phyloP scores from a whole-genome alignment of 345 rosid genomes.

The Microthlaspi erraticum region DNA sequence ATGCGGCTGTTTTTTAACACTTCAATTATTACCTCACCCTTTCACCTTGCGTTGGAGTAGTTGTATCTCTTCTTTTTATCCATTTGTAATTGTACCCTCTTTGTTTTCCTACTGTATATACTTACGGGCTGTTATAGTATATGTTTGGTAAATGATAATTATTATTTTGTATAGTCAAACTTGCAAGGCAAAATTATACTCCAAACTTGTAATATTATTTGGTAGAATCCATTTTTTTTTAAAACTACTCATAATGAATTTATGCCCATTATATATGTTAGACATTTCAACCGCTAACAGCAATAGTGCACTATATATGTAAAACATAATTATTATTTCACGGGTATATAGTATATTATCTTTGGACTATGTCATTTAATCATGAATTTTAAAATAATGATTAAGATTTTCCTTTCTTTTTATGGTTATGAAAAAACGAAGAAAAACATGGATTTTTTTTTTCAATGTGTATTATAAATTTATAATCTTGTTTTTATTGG shows the following conservation, averaged over 20 bases:
- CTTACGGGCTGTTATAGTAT: no score
- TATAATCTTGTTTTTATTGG: no score
- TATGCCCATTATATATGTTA: background rate
- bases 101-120: background rate
- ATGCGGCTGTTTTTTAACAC: slow-evolving; percentile 3
- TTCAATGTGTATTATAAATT: background rate
- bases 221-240: background rate
- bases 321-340: slow-evolving; percentile 23
- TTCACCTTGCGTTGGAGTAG: slow-evolving; percentile 31
- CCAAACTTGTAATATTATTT: background rate
- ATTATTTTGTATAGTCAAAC: background rate
- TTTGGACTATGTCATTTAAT: slow-evolving; percentile 21
- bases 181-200: no score
- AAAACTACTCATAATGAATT: background rate
- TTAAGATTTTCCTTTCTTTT: background rate
- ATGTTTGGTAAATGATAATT: no score
- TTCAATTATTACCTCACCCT: slow-evolving; percentile 7
- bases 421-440: slow-evolving; percentile 2
- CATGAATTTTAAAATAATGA: slow-evolving; percentile 33
- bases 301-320: background rate
- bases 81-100: background rate
- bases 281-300: background rate
- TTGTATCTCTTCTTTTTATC: slow-evolving; percentile 10
- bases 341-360: slow-evolving; percentile 24
- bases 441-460: background rate